These are phyloP conservation scores for Nowakowskiella sp. DNA, from an alignment of 192 early-diverging fungal species.

Conservation along the genomic window DNA sequence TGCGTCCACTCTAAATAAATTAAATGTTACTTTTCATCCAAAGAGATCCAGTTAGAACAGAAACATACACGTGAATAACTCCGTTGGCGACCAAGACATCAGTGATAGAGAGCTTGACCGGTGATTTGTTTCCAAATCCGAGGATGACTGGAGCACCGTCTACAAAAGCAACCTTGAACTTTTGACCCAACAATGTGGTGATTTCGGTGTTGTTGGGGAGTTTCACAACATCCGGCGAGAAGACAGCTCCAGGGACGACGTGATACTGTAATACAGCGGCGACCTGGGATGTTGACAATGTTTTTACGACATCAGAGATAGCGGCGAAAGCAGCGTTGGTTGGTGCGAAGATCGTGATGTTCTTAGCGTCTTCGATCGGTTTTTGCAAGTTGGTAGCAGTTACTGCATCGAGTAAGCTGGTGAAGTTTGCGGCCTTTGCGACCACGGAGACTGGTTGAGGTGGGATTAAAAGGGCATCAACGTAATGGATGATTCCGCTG, in stretches of 20 bases:
- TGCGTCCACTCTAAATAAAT: no score
- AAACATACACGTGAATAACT: no score
- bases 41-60: no score
- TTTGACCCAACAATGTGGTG: not conserved
- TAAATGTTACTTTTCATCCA: no score
- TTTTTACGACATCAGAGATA: no score
- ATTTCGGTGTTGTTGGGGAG: constrained; percentile 10
- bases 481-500: constrained; percentile 40
- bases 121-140: constrained; percentile 24
- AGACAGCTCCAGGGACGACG: constrained; percentile 20
- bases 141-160: no score
- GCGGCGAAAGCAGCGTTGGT: constrained; percentile 15
- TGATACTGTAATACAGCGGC: no score
- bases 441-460: constrained; percentile 12
- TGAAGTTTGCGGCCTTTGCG: constrained; percentile 6
- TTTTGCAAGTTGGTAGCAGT: constrained; percentile 9
- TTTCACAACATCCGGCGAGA: constrained; percentile 24
- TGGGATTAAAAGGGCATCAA: constrained; percentile 34
- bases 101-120: constrained; percentile 28
- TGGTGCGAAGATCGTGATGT: constrained; percentile 12
- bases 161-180: constrained; percentile 18
- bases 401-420: not conserved
- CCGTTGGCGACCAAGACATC: constrained; percentile 30
- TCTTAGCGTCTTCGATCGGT: constrained; percentile 16
- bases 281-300: not conserved